A percentile compares a stretch with the other conserved stretches of the same genome.
phyloP scores from a whole-genome alignment of 371 early-diverging fungal genomes.

The Lichtheimia hyalospora region DNA sequence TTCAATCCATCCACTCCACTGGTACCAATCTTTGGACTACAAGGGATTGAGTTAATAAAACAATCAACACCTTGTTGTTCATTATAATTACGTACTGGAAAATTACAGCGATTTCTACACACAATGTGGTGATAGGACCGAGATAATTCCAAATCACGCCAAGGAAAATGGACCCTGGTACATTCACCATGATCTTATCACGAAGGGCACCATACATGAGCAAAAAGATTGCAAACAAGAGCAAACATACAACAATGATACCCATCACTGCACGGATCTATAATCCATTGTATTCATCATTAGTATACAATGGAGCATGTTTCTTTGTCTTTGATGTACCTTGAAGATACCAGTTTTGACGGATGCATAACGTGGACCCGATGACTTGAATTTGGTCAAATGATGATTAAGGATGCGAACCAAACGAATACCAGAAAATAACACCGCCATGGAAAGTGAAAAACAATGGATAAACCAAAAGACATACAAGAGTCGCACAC shows the following conservation, averaged over 20 bases:
- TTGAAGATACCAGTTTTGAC: conserved; percentile 33
- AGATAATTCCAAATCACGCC: conserved; percentile 26
- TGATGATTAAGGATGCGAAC: conserved; percentile 25
- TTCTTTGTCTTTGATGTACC: conserved; percentile 9
- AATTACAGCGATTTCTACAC: conserved; percentile 24
- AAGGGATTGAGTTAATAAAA: too few relatives aligned
- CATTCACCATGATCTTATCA: conserved; percentile 16
- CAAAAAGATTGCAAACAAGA: conserved; percentile 24
- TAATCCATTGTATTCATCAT: too few relatives aligned
- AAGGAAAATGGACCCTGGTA: conserved; percentile 20
- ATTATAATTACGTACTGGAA: conserved; percentile 22
- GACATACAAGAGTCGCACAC: conserved; percentile 25
- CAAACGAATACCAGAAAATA: conserved; percentile 25
- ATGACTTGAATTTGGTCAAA: conserved; percentile 21
- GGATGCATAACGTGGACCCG: conserved; percentile 19
- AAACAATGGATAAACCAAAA: conserved; percentile 33
- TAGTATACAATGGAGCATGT: too few relatives aligned
- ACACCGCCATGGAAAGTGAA: conserved; percentile 15
- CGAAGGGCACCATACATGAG: conserved; percentile 28
- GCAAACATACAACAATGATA: conserved; percentile 18
- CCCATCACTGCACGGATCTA: conserved; percentile 27
- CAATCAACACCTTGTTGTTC: too few relatives aligned
- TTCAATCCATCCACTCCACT: conserved; percentile 9
- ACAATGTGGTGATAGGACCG: conserved; percentile 20
- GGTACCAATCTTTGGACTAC: conserved; percentile 13